Evolutionary conservation across 495 filamentous ascomycete species (phyloP).

Genomic region (Entonaema liquescens): DNA sequence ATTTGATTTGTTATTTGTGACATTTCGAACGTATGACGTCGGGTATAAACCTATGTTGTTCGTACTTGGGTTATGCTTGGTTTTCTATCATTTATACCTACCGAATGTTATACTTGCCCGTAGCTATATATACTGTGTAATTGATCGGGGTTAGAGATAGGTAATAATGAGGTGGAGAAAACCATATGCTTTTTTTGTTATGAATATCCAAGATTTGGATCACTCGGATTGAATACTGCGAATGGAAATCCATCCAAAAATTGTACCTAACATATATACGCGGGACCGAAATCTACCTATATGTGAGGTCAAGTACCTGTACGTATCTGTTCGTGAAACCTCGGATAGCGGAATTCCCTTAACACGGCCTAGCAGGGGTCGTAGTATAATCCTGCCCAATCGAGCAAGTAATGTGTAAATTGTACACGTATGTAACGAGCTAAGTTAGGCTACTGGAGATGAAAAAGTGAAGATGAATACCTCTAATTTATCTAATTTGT

Average conservation of each 20-base stretch:
- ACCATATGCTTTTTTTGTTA: neutral
- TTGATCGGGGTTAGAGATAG: neutral
- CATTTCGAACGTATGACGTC: conserved; percentile 25
- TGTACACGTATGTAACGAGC: conserved; percentile 15
- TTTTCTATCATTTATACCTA: conserved; percentile 3
- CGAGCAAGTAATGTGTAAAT: conserved; percentile 5
- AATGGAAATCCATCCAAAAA: neutral
- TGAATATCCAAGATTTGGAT: neutral
- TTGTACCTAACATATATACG: neutral
- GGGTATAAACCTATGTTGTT: conserved; percentile 11
- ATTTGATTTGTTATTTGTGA: conserved; percentile 6
- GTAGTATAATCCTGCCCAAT: conserved; percentile 28
- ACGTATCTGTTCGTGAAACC: conserved; percentile 9
- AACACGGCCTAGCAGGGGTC: conserved; percentile 22
- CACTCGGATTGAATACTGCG: neutral
- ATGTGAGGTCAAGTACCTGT: conserved; percentile 3
- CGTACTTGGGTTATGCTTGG: conserved; percentile 8
- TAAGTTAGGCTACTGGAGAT: conserved; percentile 23
- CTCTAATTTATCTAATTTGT: too few relatives aligned
- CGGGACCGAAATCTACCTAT: neutral
- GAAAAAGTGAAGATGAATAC: conserved; percentile 7
- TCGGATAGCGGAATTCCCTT: conserved; percentile 35
- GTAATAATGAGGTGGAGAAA: neutral
- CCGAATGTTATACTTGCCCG: neutral
- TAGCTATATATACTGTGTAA: neutral